phyloP scores from a whole-genome alignment of 2,329 filamentous ascomycete species.

The Neurospora sp. region DNA sequence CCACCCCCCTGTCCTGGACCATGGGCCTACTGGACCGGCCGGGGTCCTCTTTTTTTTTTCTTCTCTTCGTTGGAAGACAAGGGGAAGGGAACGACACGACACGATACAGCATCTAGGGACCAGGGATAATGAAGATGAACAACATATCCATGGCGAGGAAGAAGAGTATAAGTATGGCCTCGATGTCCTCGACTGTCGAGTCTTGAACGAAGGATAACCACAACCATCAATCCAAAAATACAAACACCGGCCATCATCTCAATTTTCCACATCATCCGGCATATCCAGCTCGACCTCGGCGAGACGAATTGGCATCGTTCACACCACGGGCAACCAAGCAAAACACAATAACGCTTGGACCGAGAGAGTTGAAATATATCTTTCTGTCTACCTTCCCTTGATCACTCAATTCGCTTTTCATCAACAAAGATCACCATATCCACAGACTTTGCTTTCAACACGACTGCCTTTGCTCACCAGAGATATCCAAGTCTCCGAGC shows the following conservation, averaged over 20 bases:
- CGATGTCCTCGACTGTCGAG: conserved; percentile 2
- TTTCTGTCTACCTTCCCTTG: neutral
- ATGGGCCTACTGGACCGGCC: neutral
- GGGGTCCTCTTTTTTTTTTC: neutral
- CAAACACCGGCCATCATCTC: neutral
- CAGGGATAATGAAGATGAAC: neutral
- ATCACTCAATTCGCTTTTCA: neutral
- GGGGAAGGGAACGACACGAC: conserved; percentile 1
- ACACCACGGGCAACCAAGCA: neutral
- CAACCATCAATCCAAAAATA: neutral
- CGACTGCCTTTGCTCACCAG: neutral
- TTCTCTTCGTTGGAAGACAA: conserved; percentile 2
- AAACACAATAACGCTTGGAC: neutral
- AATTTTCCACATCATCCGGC: neutral
- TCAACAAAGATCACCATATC: neutral
- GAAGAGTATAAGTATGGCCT: conserved; percentile 10
- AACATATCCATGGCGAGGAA: neutral
- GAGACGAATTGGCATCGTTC: neutral
- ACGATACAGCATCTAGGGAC: neutral
- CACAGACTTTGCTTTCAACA: neutral
- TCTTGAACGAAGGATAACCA: conserved; percentile 1
- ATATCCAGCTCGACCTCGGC: neutral
- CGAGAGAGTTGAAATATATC: neutral
- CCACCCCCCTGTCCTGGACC: conserved; percentile 4
- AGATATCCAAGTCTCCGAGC: neutral